Percentiles rank a stretch among this genome's conserved stretches.
These are phyloP conservation scores for Amanita fuliginea DNA, from an alignment of 768 basidiomycete species.

Conservation along the genomic window DNA sequence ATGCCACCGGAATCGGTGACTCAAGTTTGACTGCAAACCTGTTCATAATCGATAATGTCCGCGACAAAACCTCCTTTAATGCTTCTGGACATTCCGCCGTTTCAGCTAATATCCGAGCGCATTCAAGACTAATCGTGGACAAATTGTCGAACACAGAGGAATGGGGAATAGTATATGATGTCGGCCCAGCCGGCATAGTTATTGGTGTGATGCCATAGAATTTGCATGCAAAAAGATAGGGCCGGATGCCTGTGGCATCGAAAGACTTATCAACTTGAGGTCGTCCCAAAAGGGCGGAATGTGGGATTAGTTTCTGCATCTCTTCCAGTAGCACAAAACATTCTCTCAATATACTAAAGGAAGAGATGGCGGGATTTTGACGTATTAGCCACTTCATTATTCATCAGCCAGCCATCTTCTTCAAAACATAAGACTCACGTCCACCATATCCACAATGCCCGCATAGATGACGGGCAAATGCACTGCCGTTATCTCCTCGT, in stretches of 20 bases:
- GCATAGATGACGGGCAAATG: slow-evolving; percentile 76
- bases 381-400: slow-evolving; percentile 23
- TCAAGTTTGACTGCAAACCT: slow-evolving; percentile 35
- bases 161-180: slow-evolving; percentile 35
- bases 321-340: slow-evolving; percentile 40
- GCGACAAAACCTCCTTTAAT: slow-evolving; percentile 42
- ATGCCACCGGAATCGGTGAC: slow-evolving; percentile 29
- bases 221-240: slow-evolving; percentile 45
- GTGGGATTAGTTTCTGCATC: slow-evolving; percentile 40
- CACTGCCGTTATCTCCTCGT: slow-evolving; percentile 76
- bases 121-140: slow-evolving; percentile 32
- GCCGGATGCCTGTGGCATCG: slow-evolving; percentile 21
- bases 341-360: slow-evolving; percentile 26
- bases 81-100: slow-evolving; percentile 18
- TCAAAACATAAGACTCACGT: slow-evolving; percentile 31
- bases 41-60: slow-evolving; percentile 38
- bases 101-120: slow-evolving; percentile 25
- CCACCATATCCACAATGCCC: slow-evolving; percentile 50
- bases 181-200: slow-evolving; percentile 11
- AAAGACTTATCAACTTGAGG: slow-evolving; percentile 22
- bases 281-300: slow-evolving; percentile 36
- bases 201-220: slow-evolving; percentile 44
- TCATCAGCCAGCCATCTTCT: slow-evolving; percentile 2
- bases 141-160: slow-evolving; percentile 46
- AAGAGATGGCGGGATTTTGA: slow-evolving; percentile 22